A percentile compares a stretch with the other conserved stretches of the same genome.
Conservation (phyloP, 2,329 filamentous ascomycete genomes). For the Kalmusia sp. region DNA sequence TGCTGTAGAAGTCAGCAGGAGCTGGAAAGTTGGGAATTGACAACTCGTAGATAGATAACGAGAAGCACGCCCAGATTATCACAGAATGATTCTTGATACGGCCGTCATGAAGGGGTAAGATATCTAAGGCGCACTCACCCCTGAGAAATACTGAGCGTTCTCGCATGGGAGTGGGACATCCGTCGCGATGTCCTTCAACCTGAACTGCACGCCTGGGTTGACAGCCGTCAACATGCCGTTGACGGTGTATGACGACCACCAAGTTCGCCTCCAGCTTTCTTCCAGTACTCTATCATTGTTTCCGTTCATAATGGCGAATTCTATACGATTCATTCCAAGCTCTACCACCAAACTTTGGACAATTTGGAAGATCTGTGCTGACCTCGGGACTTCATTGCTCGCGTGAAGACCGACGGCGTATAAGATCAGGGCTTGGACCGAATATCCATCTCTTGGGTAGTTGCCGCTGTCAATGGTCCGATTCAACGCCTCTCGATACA, state of each 20-base stretch:
- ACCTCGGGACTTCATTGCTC: conserved; percentile 72
- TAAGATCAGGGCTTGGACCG: conserved; percentile 80
- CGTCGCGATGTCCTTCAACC: conserved; percentile 70
- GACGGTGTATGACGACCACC: conserved; percentile 86
- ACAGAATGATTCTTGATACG: too few species aligned
- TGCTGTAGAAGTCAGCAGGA: conserved; percentile 23
- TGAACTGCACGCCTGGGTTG: conserved; percentile 73
- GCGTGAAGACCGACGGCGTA: conserved; percentile 81
- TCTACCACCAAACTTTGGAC: conserved; percentile 77
- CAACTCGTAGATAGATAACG: neutral
- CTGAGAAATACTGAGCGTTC: conserved; percentile 70
- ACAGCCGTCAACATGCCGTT: conserved; percentile 87
- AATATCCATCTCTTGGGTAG: conserved; percentile 54
- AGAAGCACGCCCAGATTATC: conserved; percentile 11
- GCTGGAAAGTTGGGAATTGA: too few species aligned
- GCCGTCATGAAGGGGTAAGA: neutral
- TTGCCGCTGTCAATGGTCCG: conserved; percentile 39
- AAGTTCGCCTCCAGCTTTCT: conserved; percentile 86
- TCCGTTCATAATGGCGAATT: conserved; percentile 71
- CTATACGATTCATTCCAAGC: conserved; percentile 74
- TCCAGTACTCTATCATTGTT: conserved; percentile 72
- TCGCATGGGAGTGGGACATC: conserved; percentile 83
- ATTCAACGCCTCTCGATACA: conserved; percentile 50
- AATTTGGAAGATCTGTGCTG: conserved; percentile 69
- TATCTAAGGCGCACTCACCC: conserved; percentile 34